Evolutionary conservation across 78 protist genomes (phyloP), one percentile per base, ranked within the genome.

Genomic region (Dictyostelium citrinum): DNA sequence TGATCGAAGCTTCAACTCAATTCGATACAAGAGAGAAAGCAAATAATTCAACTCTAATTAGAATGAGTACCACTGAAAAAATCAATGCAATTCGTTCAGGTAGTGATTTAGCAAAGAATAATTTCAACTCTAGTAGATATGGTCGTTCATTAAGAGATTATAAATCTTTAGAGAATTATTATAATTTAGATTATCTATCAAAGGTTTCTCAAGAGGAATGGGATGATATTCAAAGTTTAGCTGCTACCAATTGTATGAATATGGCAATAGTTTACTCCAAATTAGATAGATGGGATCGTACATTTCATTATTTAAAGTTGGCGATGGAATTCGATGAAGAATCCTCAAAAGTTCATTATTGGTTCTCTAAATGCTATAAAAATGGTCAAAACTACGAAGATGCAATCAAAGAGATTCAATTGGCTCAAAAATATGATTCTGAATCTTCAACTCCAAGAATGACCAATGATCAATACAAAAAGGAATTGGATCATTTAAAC

Each of bases 281-380:
- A 37, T 14, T 72, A 11, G 16, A 72, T 29, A 72, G 79, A 35
- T 72, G 79, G 79, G 79, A 72, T 37, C 79, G 79, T 72, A 37
- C 46, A 12, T 16, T 37, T 27, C 35, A 20, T 11, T 31, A 35
- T 72, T 29, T 22, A 17, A 72, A 72, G 35, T 14, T 12, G 5
- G 79, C 79, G 2, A 31, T 72, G 33, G 41, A 37, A 9, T 29
- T 2, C 8, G 79, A 72, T 72, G 79, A 72, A 31, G 79, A 72
- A 20, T 37, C 27, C 5, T 29, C 79, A 29, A 72, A 72, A 37
- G 20, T 16, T 29, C 79, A 72, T 37, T 72, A 37, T 72, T 72
- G 79, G 79, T 8, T 72, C 37, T 16, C 55, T 1, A 29, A 37
- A 37, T 72, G 79, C 37, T 29, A 29, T 41, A 37, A 72, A 20